Evolutionary conservation across 75 land plant species (phyloP), one percentile per base, ranked within the genome.

Genomic region (Isoetes taiwanensis): DNA sequence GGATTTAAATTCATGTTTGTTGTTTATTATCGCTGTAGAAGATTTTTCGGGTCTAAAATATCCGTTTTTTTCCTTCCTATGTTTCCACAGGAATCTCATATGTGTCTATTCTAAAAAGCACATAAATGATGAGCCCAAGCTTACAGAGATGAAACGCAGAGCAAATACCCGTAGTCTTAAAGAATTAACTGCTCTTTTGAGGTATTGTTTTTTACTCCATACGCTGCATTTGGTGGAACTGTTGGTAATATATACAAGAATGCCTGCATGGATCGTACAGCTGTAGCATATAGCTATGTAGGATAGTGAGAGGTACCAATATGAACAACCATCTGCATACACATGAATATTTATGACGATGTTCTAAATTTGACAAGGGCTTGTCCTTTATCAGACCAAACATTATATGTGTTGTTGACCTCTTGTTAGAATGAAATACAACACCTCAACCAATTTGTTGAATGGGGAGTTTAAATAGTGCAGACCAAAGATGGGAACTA

Each of bases 41-140:
- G 55, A 12, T 17, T 12, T n/a, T n/a, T n/a, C n/a, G n/a, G n/a
- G n/a, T n/a, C 32, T 33, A 16, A 29, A 41, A n/a, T 16, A 42
- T 30, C 23, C 41, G 20, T 34, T 34, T 34, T 2, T 4, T 29
- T 25, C 32, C 24, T 11, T 34, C 34, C 42, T n/a, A 20, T 28
- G 46, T 59, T 38, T 14, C 34, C 9, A 14, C 59, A 91, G 97
- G 79, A 91, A 91, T 72, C 82, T 91, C 17, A 20, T 91, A 0
- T 91, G 97, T 68, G 97, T 91, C 21, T 83, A 91, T 61, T 91
- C 97, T 5, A 91, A 81, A 40, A 91, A 91, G 65, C 97, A 91
- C 72, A 78, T 91, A 69, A 10, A 70, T 57, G 97, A 91, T 71
- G 66, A 48, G 32, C 97, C 97, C 21, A 81, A 80, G 42, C 89